Percentiles rank a stretch among this genome's conserved stretches.
Conservation (phyloP, 805 yeast genomes). For the Wickerhamiella qilinensis region DNA sequence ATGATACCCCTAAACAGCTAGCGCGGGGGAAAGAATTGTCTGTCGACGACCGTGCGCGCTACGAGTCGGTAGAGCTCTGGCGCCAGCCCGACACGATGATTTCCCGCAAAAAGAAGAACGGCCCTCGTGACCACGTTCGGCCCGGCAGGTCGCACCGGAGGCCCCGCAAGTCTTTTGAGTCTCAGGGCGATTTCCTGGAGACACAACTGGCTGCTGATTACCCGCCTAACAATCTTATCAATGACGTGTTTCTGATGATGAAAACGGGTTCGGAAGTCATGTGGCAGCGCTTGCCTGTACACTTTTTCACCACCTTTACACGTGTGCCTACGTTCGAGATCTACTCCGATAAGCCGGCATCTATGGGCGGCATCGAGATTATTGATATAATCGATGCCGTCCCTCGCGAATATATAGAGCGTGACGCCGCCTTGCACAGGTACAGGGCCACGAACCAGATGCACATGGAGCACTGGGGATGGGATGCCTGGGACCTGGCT, state of each 20-base stretch:
- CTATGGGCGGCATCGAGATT: constrained; percentile 20
- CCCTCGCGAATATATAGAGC: constrained; percentile 8
- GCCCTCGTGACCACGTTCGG: neutral
- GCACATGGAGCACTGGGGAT: constrained; percentile 14
- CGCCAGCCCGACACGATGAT: constrained; percentile 1
- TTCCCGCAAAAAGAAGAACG: neutral
- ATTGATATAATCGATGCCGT: constrained; percentile 19
- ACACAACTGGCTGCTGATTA: constrained; percentile 1
- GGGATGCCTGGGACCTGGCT: constrained; percentile 9
- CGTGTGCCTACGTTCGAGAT: constrained; percentile 20
- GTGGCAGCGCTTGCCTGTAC: constrained; percentile 24
- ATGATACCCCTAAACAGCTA: neutral
- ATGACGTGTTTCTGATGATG: constrained; percentile 19
- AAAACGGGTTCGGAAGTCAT: constrained; percentile 23
- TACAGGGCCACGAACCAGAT: constrained; percentile 17
- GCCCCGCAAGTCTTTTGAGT: neutral
- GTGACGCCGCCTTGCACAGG: constrained; percentile 9
- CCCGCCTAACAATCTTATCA: neutral
- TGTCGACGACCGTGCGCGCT: constrained; percentile 2
- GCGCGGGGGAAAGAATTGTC: neutral
- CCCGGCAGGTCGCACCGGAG: neutral
- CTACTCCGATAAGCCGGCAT: constrained; percentile 21
- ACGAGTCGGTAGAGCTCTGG: constrained; percentile 4
- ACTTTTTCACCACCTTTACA: constrained; percentile 21
- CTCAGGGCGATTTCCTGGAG: constrained; percentile 2